Base-by-base conservation (phyloP, 306 rosid genomes). In the Quercus berberidifolia region DNA sequence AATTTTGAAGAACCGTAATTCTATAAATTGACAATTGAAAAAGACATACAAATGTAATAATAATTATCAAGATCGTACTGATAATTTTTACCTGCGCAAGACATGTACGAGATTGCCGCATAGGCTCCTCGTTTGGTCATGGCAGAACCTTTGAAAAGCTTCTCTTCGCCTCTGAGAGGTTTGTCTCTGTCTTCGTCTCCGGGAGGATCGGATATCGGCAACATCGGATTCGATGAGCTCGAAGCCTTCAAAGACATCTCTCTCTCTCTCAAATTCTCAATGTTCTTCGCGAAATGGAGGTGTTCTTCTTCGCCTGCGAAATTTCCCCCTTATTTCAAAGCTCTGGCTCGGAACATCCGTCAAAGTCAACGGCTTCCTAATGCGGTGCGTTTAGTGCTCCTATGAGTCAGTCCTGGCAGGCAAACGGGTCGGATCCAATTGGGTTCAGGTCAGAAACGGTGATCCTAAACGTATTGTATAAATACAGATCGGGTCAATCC, bases 71-170 rank as follows among this genome's bases (percentile, higher is more conserved):
- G 25, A 67, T 35, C 33, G 23, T 5, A 41, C 12, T 31, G 49
- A 12, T 14, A 21, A 31, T 30, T 64, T 3, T 41, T 72, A 94
- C 97, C 97, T 3, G 99, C 97, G 74, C 97, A 95, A 26, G 92
- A 74, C 99, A 95, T 95, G 79, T 95, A 92, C 9, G 97, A 95
- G 75, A 92, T 57, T 25, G 99, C 97, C 5, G 98, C 99, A 70
- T 78, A 89, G 70, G 92, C 97, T 20, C 99, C 97, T 15, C 97
- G 98, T 77, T 83, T 86, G 83, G 98, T 86, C 95, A 95, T 91
- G 86, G 94, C 77, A 76, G 99, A 92, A 23, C 98, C 97, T 87
- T 83, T 85, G 87, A 91, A 92, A 68, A 91, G 90, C 78, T 91
- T 84, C 43, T 84, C 91, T 5, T 84, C 88, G 69, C 51, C 86